Evolutionary conservation across 495 filamentous ascomycete genomes (phyloP), one percentile per base, ranked within the genome.

Genomic region (Penicillium paradoxum): DNA sequence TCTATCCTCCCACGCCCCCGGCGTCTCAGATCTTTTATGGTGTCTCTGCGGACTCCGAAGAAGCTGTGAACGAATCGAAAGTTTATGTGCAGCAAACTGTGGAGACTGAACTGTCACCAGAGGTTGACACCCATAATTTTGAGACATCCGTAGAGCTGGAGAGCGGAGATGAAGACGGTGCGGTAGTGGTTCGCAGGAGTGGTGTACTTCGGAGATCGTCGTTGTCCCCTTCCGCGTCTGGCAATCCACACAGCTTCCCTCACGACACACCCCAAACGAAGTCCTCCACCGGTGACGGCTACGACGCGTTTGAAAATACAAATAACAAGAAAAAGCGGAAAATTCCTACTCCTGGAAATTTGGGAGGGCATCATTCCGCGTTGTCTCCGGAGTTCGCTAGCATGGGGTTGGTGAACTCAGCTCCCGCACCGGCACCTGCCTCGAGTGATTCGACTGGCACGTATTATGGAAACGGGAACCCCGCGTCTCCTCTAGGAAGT

Each of bases 291-390:
- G 73, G 76, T 5, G 95, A 97, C 67, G 90, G 93, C 25, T 97
- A 97, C 66, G 95, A 97, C 64, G 91, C 88, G 15, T 95, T 96
- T 61, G 93, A 99, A 66, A 97, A 99, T 60, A 96, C 90, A 45
- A 97, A 96, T 65, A 97, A 99, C 67, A 99, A 99, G 70, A 98
- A 97, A 75, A 98, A 99, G 69, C 82, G 95, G 52, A 99, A 99
- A 71, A 97, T 97, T 25, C 95, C 95, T 4, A 88, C 88, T 0
- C 86, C 89, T n/a, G 87, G 85, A 4, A 85, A 82, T 45, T 72
- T 81, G 4, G 81, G 80, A 11, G 73, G 74, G 42, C 85, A 90
- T 50, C 82, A 84, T 55, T 80, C 74, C 19, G 76, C 73, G 41
- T 67, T 89, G 19, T 83, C 84, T 14, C 79, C 74, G 48, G 82